A percentile compares a stretch with the other conserved stretches of the same genome.
These are phyloP conservation scores for Pseudocercospora fijiensis DNA, from an alignment of 2,329 filamentous ascomycete genomes.

Conservation along the genomic window DNA sequence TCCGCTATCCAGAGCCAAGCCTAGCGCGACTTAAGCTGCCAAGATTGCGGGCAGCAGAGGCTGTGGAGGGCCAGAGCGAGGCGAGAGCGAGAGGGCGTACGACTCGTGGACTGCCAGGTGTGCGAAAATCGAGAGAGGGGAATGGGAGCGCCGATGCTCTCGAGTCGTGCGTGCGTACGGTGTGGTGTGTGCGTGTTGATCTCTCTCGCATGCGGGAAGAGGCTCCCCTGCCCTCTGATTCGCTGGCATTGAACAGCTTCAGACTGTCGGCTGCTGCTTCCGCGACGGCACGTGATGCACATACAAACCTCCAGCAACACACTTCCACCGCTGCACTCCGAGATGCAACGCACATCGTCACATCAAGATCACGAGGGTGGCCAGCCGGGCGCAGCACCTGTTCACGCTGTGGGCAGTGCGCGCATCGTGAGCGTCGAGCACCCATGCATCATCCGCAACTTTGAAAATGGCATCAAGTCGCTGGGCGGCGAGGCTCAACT, in stretches of 20 bases:
- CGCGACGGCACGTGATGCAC: background rate
- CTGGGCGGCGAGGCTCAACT: slow-evolving; percentile 59
- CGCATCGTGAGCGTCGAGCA: slow-evolving; percentile 64
- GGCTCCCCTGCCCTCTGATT: background rate
- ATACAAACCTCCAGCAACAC: background rate
- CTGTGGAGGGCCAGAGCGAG: background rate
- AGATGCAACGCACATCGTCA: background rate
- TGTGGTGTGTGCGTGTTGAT: background rate
- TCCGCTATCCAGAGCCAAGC: background rate
- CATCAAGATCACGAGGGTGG: slow-evolving; percentile 7
- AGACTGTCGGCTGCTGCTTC: background rate
- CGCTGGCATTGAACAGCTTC: background rate
- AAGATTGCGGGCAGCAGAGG: background rate
- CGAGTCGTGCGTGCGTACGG: slow-evolving; percentile 1
- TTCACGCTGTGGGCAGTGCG: slow-evolving; percentile 53
- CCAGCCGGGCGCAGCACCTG: slow-evolving; percentile 25
- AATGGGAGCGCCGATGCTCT: background rate
- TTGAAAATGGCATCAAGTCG: slow-evolving; percentile 63
- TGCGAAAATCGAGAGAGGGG: background rate
- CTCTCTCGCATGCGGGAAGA: background rate
- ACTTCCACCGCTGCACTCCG: background rate
- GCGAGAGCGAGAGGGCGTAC: background rate
- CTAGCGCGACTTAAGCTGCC: background rate
- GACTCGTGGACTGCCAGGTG: background rate
- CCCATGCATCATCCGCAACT: slow-evolving; percentile 63